A percentile compares a stretch with the other conserved stretches of the same genome.
Conservation (phyloP, 495 filamentous ascomycete species). For the Aspergillus heteromorphus region DNA sequence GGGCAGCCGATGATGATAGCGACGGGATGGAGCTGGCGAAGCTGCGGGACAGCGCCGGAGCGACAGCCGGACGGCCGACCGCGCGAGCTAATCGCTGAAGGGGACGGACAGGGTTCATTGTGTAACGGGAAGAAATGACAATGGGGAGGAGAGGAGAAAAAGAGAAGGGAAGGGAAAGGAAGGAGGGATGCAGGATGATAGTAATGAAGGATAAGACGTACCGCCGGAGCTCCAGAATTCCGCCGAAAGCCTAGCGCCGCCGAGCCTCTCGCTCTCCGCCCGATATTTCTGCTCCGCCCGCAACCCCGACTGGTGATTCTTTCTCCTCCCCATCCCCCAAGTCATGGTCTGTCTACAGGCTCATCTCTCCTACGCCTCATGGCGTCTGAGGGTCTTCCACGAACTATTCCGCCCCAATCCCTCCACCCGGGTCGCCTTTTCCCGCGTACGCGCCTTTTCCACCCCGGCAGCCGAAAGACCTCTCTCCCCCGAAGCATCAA, state of each 20-base stretch:
- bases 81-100: slow-evolving; percentile 25
- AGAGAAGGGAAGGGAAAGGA: slow-evolving; percentile 1
- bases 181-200: neutral
- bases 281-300: neutral
- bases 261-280: neutral
- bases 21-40: slow-evolving; percentile 31
- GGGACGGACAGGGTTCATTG: slow-evolving; percentile 16
- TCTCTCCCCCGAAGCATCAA: neutral
- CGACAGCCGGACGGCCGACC: slow-evolving; percentile 7
- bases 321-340: neutral
- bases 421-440: neutral
- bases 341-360: slow-evolving; percentile 28
- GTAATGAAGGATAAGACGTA: neutral
- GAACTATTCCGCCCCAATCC: slow-evolving; percentile 16
- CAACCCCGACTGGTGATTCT: neutral
- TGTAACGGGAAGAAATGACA: neutral
- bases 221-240: neutral
- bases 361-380: slow-evolving; percentile 28
- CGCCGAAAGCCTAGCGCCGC: slow-evolving; percentile 6
- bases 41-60: slow-evolving; percentile 17
- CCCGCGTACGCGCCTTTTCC: neutral
- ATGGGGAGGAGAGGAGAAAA: neutral
- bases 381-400: slow-evolving; percentile 29
- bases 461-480: neutral
- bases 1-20: slow-evolving; percentile 26